phyloP scores from a whole-genome alignment of 805 yeast species.

The Saturnispora silvae region DNA sequence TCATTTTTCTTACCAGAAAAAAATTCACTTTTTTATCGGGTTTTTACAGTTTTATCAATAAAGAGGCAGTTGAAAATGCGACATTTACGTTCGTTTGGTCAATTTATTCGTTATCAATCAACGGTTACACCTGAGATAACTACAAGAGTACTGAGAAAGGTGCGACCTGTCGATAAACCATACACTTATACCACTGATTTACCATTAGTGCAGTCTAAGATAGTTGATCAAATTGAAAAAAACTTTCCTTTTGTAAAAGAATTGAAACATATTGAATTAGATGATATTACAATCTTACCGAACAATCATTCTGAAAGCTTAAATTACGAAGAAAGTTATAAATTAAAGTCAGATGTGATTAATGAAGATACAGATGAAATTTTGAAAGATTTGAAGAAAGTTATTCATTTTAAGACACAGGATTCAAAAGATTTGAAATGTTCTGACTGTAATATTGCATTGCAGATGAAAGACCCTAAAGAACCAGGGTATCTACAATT shows the following conservation, averaged over 20 bases:
- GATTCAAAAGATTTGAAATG: slow-evolving; percentile 23
- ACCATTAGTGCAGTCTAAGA: background rate
- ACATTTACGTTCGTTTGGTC: too few species aligned
- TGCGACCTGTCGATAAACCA: background rate
- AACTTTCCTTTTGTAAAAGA: background rate
- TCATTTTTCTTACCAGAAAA: too few species aligned
- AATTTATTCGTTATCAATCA: background rate
- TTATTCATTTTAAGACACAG: slow-evolving; percentile 5
- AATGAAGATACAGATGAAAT: background rate
- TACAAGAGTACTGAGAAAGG: too few species aligned
- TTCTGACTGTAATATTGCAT: slow-evolving; percentile 42
- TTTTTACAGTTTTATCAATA: background rate
- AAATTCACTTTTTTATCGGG: background rate
- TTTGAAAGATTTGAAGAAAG: slow-evolving; percentile 4
- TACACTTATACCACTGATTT: background rate
- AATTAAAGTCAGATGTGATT: background rate
- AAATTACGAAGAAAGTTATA: background rate
- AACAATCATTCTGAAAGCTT: background rate
- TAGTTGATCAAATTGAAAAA: background rate
- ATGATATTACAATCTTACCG: background rate
- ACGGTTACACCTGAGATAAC: background rate
- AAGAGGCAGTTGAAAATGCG: background rate
- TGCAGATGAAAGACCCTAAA: slow-evolving; percentile 31
- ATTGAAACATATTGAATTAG: background rate
- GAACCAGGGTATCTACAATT: slow-evolving; percentile 31